Evolutionary conservation across 257 asterid genomes (phyloP), one percentile per base, ranked within the genome.

Genomic region (Nicotiana noctiflora): DNA sequence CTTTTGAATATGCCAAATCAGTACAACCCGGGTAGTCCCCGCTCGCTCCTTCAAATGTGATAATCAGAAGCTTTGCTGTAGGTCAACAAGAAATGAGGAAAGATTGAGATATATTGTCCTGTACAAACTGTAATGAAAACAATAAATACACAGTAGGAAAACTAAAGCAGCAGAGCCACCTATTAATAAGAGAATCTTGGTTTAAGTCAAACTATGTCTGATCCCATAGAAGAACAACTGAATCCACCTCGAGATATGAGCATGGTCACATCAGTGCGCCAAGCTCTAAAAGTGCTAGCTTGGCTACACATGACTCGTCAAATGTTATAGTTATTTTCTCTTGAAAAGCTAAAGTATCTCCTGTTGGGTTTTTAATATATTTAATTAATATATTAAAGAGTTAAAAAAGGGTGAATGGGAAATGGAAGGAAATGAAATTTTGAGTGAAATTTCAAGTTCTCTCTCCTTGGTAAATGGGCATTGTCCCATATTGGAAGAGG

Each of bases 1-100:
- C 98, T 88, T 86, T 84, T 13, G 53, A 63, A 70, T 93, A 92
- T 52, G 98, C 92, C 86, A 25, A 51, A 84, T 93, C 84, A 2
- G 96, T 90, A 86, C 97, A 92, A 52, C 95, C 98, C n/a, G 97
- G 94, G 79, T 87, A 92, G 70, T 83, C 88, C 12, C 95, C 96
- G 84, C 97, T 91, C 61, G 98, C 93, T 88, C 98, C 98, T 91
- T 92, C 97, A 9, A 79, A 76, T 19, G 98, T 87, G 83, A 92
- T 89, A 57, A 93, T 80, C 86, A 84, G 79, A 79, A 86, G 67
- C 40, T 87, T 83, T 13, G n/a, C 61, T 49, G 78, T 25, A 49
- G 78, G 78, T 21, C 78, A 74, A 74, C 78, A 74, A 61, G 23
- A 74, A 49, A 74, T 14, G 37, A 37, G 13, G 61, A 74, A 74